Base-by-base conservation (phyloP, 768 basidiomycete species). In the Auriscalpium vulgare region DNA sequence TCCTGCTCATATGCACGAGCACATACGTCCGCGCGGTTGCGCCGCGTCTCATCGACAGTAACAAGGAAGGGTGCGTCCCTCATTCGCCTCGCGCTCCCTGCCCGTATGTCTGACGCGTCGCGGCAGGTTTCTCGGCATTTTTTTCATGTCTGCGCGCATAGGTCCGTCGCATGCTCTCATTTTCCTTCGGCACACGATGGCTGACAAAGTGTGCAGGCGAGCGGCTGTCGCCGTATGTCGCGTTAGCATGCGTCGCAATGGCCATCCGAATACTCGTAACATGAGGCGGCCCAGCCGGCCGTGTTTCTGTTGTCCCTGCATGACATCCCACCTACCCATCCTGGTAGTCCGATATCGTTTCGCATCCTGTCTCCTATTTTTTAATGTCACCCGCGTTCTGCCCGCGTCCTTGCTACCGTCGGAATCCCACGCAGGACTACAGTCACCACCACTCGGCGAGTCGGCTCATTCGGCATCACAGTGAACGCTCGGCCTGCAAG, bases 101-200 rank as follows among this genome's bases (percentile, higher is more conserved):
- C 47, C 16, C 16, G 19, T 17, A 19, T 51, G 17, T 14, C 36
- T 50, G 23, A 50, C 55, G 57, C 59, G 16, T 43, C 6, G 38
- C 10, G 5, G 5, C 55, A 98, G 95, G 5, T 92, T 98, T 68
- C 74, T 89, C 23, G 95, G 95, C 7, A 69, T 97, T 10, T 88
- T 97, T 70, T 98, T 89, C 81, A 99, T 94, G 80, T 89, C 84
- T 50, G 95, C 97, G 10, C 80, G 97, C 51, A 93, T 99, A 76
- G 97, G 94, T 92, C 65, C 56, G 81, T 71, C 2, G 14, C 35
- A 17, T 37, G 16, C 43, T 58, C 7, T 48, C 8, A 5, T 23
- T 17, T 13, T n/a, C 45, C 13, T 37, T 52, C 43, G 50, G 56
- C 52, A 44, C 46, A 37, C 13, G 16, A 29, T 9, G 34, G 11